Base-by-base conservation (phyloP, 2,329 filamentous ascomycete species). In the Massarina eburnea region DNA sequence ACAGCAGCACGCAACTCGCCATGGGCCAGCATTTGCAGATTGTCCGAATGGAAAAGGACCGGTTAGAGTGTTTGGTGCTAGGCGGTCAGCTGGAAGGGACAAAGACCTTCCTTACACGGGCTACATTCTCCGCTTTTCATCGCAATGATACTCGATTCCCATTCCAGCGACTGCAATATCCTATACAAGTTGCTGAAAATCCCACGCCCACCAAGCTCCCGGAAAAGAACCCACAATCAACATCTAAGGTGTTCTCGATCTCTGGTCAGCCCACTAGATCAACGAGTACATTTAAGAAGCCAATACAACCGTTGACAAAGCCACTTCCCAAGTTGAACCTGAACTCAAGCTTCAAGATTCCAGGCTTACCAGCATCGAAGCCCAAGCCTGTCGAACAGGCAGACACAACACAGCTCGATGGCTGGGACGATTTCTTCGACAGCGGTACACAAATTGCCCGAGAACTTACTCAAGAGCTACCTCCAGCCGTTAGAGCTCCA, bases 391-490 rank as follows among this genome's bases (percentile, higher is more conserved):
- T 15, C 3, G 10, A 6, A 5, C 14, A 43, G 3, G 12, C 38
- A n/a, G 3, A 26, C 5, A 5, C 20, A 8, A 18, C 48, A 2
- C 12, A 39, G 1, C 18, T 49, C 0, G 67, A 70, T 30, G 52
- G 49, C 3, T 70, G 67, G 67, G 67, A 64, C 40, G 66, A 72
- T 32, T 73, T 75, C n/a, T 59, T 76, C 2, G 73, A 71, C n/a
- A 73, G 66, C 46, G 70, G 66, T 27, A 73, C 73, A 0, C 74
- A 77, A 46, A 72, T 76, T 27, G 72, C 72, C 6, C 67, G 73
- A 8, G 73, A 76, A 24, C 55, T 76, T 8, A 60, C 58, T 3
- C 48, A 45, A 14, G 64, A 46, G 27, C 8, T 26, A 14, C 18
- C 37, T 21, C 14, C 36, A 18, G 12, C 21, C 15, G 21, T 9